These are phyloP conservation scores for Diplodia seriata DNA, from an alignment of 2,329 filamentous ascomycete species.

Conservation along the genomic window DNA sequence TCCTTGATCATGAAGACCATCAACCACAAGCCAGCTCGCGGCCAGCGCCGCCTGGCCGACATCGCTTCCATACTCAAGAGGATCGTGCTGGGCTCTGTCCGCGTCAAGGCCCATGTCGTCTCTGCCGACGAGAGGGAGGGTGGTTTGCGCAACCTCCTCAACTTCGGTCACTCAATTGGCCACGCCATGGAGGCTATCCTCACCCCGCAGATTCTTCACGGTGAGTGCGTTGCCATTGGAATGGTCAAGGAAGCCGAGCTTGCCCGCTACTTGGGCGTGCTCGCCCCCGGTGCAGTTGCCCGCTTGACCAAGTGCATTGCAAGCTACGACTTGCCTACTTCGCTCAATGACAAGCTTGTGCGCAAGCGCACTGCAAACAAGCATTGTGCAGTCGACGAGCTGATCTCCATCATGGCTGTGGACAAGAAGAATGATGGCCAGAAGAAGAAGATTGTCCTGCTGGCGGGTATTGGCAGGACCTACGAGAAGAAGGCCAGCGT, in stretches of 20 bases:
- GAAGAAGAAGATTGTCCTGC: slow-evolving; percentile 93
- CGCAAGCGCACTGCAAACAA: slow-evolving; percentile 84
- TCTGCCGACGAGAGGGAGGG: slow-evolving; percentile 94
- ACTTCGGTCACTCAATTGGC: slow-evolving; percentile 97
- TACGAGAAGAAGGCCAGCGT: slow-evolving; percentile 86
- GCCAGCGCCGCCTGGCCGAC: slow-evolving; percentile 67
- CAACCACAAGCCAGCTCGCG: slow-evolving; percentile 64
- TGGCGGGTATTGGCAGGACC: slow-evolving; percentile 88
- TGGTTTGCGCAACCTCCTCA: slow-evolving; percentile 89
- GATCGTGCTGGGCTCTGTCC: slow-evolving; percentile 86
- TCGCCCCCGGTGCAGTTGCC: slow-evolving; percentile 86
- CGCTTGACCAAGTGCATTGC: slow-evolving; percentile 90
- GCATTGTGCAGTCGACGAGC: slow-evolving; percentile 81
- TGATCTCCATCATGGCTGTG: slow-evolving; percentile 93
- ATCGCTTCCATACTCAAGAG: slow-evolving; percentile 64
- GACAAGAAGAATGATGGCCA: slow-evolving; percentile 98
- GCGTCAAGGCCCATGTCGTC: slow-evolving; percentile 92
- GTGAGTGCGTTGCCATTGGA: slow-evolving; percentile 93
- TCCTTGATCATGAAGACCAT: slow-evolving; percentile 76
- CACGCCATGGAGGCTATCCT: slow-evolving; percentile 96
- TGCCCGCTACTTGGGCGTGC: slow-evolving; percentile 83
- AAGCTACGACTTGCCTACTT: slow-evolving; percentile 90
- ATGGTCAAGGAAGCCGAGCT: slow-evolving; percentile 99
- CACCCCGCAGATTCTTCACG: slow-evolving; percentile 93
- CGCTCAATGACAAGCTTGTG: slow-evolving; percentile 81